Evolutionary conservation across 306 rosid genomes (phyloP).

Genomic region (Corylus heterophylla): DNA sequence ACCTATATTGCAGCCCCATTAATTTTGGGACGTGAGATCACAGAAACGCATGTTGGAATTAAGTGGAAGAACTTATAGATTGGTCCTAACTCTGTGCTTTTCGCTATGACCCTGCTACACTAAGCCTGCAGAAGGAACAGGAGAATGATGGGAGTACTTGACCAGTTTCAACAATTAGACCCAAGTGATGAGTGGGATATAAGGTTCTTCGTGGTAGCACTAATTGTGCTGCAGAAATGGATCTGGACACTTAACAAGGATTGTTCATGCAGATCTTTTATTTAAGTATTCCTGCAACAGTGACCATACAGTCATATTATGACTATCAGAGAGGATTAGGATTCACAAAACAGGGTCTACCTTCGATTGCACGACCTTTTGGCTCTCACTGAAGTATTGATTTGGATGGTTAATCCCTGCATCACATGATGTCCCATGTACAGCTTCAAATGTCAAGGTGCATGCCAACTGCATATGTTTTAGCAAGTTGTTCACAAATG

Average conservation of each 20-base stretch:
- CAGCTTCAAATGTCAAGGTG: slow-evolving; percentile 90
- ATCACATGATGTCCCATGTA: slow-evolving; percentile 69
- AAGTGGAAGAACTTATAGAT: not conserved
- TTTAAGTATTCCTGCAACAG: not conserved
- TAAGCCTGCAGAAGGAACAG: slow-evolving; percentile 15
- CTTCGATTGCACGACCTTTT: slow-evolving; percentile 58
- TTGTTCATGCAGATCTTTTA: not conserved
- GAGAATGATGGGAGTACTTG: not conserved
- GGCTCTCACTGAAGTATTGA: slow-evolving; percentile 90
- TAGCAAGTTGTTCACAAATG: slow-evolving; percentile 28
- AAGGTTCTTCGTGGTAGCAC: not conserved
- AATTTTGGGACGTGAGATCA: not conserved
- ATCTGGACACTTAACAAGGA: not conserved
- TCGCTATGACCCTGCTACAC: slow-evolving; percentile 11
- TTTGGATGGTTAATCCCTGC: slow-evolving; percentile 99
- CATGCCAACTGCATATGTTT: slow-evolving; percentile 78
- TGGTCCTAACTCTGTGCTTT: not conserved
- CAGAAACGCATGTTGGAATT: slow-evolving; percentile 6
- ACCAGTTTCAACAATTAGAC: not conserved
- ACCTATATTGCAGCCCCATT: not conserved
- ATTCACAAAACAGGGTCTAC: slow-evolving; percentile 34
- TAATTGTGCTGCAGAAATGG: not conserved
- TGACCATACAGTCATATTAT: slow-evolving; percentile 7
- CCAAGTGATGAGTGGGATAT: not conserved
- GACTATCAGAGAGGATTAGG: slow-evolving; percentile 7